Base-by-base conservation (phyloP, 768 basidiomycete genomes). In the Cyclocybe aegerita region DNA sequence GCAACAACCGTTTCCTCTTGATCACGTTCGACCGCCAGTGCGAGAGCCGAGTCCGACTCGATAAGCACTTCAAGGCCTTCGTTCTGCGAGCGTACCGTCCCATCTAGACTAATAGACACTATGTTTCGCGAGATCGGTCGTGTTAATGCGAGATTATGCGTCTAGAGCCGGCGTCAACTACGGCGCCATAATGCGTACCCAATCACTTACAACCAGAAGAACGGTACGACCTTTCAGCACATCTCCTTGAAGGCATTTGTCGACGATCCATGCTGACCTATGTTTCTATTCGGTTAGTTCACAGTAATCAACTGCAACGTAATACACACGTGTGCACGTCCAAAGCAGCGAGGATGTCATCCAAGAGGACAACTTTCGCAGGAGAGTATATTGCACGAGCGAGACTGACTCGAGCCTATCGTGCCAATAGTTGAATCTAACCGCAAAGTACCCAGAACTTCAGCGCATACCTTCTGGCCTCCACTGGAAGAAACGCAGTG, bases 241-340 rank as follows among this genome's bases (percentile, higher is more conserved):
- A 39, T 87, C 84, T 8, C 93, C 92, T 53, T 77, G 75, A 36
- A 97, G 73, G 58, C 90, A 93, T 39, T 89, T 74, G 16, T 82
- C 73, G 58, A 84, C 85, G 33, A 97, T 52, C 49, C 55, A 55
- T 17, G 52, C 43, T 14, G 56, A 42, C 9, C 58, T 59, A 30
- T 31, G 34, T 49, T 12, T 48, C 43, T 9, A 33, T 14, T 16
- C 43, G 8, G 2, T 17, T 34, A 40, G 37, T 32, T 30, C 8
- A 17, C 14, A 36, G 16, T 17, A 8, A 48, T 14, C 3, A 4
- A 31, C 9, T 11, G 30, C 8, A 67, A 10, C 7, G 10, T 4
- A 44, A 29, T 10, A 38, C 35, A 14, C 49, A 70, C 69, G 61
- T 62, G 40, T 62, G 60, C 12, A 59, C 61, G 46, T 86, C 85